Evolutionary conservation across 495 filamentous ascomycete species (phyloP).

Genomic region (Talaromyces trachyspermus): DNA sequence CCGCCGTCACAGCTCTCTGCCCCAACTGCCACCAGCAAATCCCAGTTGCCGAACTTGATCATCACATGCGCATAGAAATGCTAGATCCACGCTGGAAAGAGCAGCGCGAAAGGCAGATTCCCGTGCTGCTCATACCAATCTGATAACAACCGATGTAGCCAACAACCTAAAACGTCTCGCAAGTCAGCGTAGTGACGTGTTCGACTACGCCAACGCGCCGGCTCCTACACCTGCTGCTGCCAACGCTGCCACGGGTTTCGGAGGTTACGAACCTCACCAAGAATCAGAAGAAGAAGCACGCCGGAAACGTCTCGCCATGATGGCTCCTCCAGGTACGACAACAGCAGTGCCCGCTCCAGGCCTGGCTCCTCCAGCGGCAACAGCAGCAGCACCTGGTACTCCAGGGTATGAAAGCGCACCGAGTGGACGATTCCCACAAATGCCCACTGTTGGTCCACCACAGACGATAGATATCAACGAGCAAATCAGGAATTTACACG

Average conservation of each 20-base stretch:
- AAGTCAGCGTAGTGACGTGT: slow-evolving; percentile 86
- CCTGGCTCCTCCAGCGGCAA: too few species aligned
- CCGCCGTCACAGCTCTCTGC: slow-evolving; percentile 67
- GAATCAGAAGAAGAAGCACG: slow-evolving; percentile 11
- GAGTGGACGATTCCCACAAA: neutral
- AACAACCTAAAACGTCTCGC: slow-evolving; percentile 95
- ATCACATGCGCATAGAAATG: slow-evolving; percentile 94
- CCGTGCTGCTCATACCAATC: slow-evolving; percentile 76
- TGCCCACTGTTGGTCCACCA: slow-evolving; percentile 8
- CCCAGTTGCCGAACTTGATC: slow-evolving; percentile 75
- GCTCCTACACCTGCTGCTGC: neutral
- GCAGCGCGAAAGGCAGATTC: slow-evolving; percentile 78
- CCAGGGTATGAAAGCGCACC: slow-evolving; percentile 15
- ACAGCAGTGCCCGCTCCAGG: slow-evolving; percentile 13
- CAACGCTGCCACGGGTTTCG: slow-evolving; percentile 56
- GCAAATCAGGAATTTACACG: slow-evolving; percentile 18
- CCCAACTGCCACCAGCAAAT: slow-evolving; percentile 92
- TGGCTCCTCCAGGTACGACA: neutral
- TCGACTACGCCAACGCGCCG: slow-evolving; percentile 47
- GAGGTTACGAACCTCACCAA: slow-evolving; percentile 48
- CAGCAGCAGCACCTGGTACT: neutral
- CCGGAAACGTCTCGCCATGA: slow-evolving; percentile 4
- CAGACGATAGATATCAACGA: slow-evolving; percentile 43
- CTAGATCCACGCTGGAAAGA: slow-evolving; percentile 96
- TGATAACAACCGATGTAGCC: slow-evolving; percentile 80